A percentile compares a stretch with the other conserved stretches of the same genome.
Conservation (phyloP, 192 early-diverging fungal species). For the Coemansia brasiliensis region DNA sequence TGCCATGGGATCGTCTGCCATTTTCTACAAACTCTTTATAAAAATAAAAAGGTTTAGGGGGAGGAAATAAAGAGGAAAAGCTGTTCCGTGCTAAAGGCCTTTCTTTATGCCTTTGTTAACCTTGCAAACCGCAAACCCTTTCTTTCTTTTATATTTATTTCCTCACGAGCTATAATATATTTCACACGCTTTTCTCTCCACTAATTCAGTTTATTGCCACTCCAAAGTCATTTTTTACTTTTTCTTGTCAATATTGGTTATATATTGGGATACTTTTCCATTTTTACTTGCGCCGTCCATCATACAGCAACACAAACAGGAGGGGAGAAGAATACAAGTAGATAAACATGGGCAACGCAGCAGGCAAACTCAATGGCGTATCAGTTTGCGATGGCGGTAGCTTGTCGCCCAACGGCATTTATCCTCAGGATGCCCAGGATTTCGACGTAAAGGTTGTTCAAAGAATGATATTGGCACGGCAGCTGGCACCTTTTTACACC, state of each 20-base stretch:
- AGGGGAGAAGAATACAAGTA: no score
- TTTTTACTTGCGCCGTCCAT: no score
- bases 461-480: slow-evolving; percentile 69
- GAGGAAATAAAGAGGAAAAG: slow-evolving; percentile 1
- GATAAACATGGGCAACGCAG: slow-evolving; percentile 52
- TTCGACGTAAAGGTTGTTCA: slow-evolving; percentile 73
- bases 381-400: slow-evolving; percentile 63
- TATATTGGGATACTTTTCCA: no score
- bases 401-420: slow-evolving; percentile 68
- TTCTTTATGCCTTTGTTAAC: no score
- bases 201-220: no score
- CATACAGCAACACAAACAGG: no score
- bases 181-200: slow-evolving; percentile 1
- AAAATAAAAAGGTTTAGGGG: not conserved
- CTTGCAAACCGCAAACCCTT: no score
- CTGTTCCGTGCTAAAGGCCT: not conserved
- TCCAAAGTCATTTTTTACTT: no score
- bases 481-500: slow-evolving; percentile 85
- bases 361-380: slow-evolving; percentile 39
- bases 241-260: no score
- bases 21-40: slow-evolving; percentile 11
- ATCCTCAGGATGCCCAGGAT: slow-evolving; percentile 68
- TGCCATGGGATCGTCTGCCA: slow-evolving; percentile 64
- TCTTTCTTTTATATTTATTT: not conserved
- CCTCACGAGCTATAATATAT: no score